Base-by-base conservation (phyloP, 2,329 filamentous ascomycete genomes). In the Aspergillus piperis region DNA sequence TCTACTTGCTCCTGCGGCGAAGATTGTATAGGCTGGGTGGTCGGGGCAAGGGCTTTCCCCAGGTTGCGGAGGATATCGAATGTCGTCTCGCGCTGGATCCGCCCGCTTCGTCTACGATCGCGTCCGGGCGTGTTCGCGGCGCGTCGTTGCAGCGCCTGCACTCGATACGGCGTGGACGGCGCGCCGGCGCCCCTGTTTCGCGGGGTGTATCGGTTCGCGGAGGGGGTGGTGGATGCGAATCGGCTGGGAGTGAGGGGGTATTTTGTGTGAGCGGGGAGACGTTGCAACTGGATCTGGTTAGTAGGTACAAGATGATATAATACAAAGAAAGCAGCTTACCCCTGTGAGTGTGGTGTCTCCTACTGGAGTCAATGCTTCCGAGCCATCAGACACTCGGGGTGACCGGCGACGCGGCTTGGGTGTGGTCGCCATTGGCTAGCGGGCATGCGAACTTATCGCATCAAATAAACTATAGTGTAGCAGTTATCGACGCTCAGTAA, bases 111-210 rank as follows among this genome's bases (percentile, higher is more conserved):
- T 57, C 82, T 72, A 49, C 80, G 77, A 65, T 82, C 77, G 11
- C 81, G 78, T 36, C 75, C 77, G 19, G 83, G 81, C 2, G 82
- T 84, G 63, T 80, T 80, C 5, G 79, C 80, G 11, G 81, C 81
- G 65, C 83, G 82, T 65, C 83, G 80, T 70, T 84, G 80, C 27
- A 84, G 74, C 8, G 83, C 83, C 44, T 81, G 78, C 58, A 85
- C 78, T 25, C 82, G 82, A 75, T 85, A 81, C 0, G 84, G 84
- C 15, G 84, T 86, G 5, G 82, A 80, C 8, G 83, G 83, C 15
- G 78, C 79, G 17, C 66, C 72, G 49, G 56, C 63, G 36, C 63
- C 69, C 57, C 70, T 66, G 21, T 66, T 68, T 39, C 75, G 70
- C 25, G 76, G 75, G 32, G 75, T 78, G 44, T 66, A 70, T 62